Base-by-base conservation (phyloP, 140 eudicot species). In the Oenanthe javanica region DNA sequence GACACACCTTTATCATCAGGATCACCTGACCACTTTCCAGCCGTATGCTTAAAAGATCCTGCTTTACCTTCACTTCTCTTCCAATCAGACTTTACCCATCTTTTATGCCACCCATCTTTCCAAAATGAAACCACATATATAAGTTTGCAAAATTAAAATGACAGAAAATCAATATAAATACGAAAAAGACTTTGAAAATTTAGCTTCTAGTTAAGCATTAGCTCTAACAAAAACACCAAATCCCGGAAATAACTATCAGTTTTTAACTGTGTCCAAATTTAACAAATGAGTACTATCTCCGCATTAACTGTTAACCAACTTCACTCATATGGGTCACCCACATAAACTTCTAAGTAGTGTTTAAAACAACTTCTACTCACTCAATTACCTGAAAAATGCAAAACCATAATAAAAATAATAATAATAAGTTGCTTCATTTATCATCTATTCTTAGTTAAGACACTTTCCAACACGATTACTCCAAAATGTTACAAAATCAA, bases 61-160 rank as follows among this genome's bases (percentile, higher is more conserved):
- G 98, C 99, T 84, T 95, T 95, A 52, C 99, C 99, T 81, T 95
- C 98, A 79, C 87, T 86, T 82, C 78, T 91, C 85, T 92, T 95
- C 99, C 99, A 95, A 81, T 95, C 99, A 70, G 99, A 95, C 75
- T 46, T 86, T 79, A 95, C 97, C 99, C 99, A 95, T 78, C 99
- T 90, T 75, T 84, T 87, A 69, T 89, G 90, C 99, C 99, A 95
- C 55, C 98, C 99, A 88, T 89, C 99, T 95, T 79, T 83, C 79
- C 47, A 52, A 67, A 77, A 76, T 82, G 77, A 77, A 79, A 75
- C 23, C 38, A 77, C 52, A 38, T 1, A 76, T 36, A 80, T 61
- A 57, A 77, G 69, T 59, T 50, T 55, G 77, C 43, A 21, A 6
- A 1, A 55, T 18, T 1, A 18, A 4, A 18, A 6, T 21, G 64